phyloP scores from a whole-genome alignment of 2,329 filamentous ascomycete genomes.

The Aspergillus melleus region DNA sequence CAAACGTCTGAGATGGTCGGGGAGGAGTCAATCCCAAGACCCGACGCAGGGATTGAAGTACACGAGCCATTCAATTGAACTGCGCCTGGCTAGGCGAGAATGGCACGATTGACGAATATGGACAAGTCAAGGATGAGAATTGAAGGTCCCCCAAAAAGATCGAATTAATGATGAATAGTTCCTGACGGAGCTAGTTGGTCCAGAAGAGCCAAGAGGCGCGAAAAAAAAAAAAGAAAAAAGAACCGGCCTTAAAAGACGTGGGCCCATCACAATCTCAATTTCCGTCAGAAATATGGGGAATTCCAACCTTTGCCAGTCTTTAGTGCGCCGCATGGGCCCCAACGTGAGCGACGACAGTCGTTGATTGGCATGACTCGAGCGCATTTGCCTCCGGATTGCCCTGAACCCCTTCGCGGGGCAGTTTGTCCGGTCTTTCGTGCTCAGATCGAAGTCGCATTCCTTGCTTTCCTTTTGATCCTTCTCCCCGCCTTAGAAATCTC shows the following conservation, averaged over 20 bases:
- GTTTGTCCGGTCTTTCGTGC: background rate
- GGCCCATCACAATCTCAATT: background rate
- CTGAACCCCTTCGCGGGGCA: background rate
- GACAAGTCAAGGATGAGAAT: background rate
- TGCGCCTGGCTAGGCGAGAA: background rate
- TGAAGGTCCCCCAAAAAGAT: background rate
- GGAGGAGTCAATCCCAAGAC: constrained; percentile 28
- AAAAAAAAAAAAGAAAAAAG: background rate
- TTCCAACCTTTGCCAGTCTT: background rate
- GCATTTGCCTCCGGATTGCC: background rate
- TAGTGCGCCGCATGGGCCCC: background rate
- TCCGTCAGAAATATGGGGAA: background rate
- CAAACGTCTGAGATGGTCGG: constrained; percentile 17
- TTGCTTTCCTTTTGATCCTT: too few relatives aligned
- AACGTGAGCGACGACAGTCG: background rate
- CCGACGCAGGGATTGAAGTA: constrained; percentile 34
- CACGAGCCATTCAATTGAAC: constrained; percentile 32
- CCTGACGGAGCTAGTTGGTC: background rate
- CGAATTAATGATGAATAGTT: background rate
- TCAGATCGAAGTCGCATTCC: too few relatives aligned
- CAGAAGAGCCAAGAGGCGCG: background rate
- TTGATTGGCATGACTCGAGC: background rate
- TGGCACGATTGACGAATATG: background rate
- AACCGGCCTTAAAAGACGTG: background rate
- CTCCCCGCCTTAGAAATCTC: background rate